These are phyloP conservation scores for Blastobotrys apis DNA, from an alignment of 1,139 yeast species.

Conservation along the genomic window DNA sequence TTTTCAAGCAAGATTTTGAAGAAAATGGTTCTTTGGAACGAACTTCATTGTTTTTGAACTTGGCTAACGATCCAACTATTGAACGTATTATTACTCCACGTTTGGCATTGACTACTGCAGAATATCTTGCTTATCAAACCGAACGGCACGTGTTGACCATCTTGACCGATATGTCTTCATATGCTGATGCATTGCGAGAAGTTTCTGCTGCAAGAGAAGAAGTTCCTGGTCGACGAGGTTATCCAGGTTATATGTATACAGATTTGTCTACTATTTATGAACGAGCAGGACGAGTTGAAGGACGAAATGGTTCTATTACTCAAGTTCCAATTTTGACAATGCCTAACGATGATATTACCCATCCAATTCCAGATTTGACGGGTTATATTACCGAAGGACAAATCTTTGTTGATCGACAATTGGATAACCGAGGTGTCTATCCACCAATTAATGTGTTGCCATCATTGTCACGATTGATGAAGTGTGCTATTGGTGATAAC, in stretches of 20 bases:
- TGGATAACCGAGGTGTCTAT: conserved; percentile 91
- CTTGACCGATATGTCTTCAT: conserved; percentile 97
- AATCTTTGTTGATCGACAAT: conserved; percentile 94
- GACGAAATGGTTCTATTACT: conserved; percentile 98
- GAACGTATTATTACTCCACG: conserved; percentile 99
- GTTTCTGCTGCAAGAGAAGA: conserved; percentile 99
- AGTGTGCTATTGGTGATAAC: conserved; percentile 99
- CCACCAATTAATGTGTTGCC: conserved; percentile 99
- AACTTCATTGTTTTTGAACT: conserved; percentile 90
- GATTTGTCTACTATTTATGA: conserved; percentile 98
- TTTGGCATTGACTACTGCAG: conserved; percentile 98
- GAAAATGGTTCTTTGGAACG: conserved; percentile 98
- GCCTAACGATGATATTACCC: conserved; percentile 99
- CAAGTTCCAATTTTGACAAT: conserved; percentile 97
- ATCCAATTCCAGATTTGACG: conserved; percentile 99
- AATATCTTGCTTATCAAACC: conserved; percentile 96
- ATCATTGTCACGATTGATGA: conserved; percentile 95
- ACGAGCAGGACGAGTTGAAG: conserved; percentile 99
- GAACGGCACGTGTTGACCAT: conserved; percentile 98
- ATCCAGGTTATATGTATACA: conserved; percentile 99
- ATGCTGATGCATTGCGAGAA: conserved; percentile 99
- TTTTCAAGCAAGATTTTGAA: conserved; percentile 98
- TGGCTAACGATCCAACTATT: conserved; percentile 99
- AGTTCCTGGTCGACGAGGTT: conserved; percentile 99
- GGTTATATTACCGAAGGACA: conserved; percentile 99